Evolutionary conservation across 1,284 basidiomycete genomes (phyloP).

Genomic region (Cutaneotrichosporon cyanovorans): DNA sequence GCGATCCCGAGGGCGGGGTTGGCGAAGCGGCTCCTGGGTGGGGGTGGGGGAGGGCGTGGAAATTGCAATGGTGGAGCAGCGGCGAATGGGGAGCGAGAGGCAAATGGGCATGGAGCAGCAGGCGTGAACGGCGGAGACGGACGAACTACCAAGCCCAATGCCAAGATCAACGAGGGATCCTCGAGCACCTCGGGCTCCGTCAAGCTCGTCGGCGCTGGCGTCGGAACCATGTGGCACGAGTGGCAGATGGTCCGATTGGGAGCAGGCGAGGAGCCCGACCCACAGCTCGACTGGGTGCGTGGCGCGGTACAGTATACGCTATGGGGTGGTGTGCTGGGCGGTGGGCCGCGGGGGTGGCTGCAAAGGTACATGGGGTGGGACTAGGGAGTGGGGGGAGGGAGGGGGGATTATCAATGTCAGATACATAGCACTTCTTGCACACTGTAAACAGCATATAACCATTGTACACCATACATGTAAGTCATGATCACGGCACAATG

Average conservation of each 20-base stretch:
- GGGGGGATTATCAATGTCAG: no score
- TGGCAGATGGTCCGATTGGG: slow-evolving; percentile 40
- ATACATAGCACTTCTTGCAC: no score
- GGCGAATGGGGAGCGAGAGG: no score
- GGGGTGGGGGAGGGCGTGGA: slow-evolving; percentile 10
- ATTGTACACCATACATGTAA: no score
- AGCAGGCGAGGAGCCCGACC: slow-evolving; percentile 31
- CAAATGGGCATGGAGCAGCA: no score
- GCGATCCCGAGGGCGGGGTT: slow-evolving; percentile 24
- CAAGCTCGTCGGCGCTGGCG: slow-evolving; percentile 36
- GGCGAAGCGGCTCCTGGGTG: slow-evolving; percentile 23
- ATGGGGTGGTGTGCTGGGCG: slow-evolving; percentile 28
- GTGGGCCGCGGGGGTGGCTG: slow-evolving; percentile 21
- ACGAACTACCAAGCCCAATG: no score
- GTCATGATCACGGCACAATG: no score
- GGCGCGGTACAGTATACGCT: slow-evolving; percentile 23
- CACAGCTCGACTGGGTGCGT: slow-evolving; percentile 27
- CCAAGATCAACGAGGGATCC: no score
- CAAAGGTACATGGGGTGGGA: slow-evolving; percentile 7
- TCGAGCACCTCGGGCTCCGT: no score
- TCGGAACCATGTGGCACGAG: slow-evolving; percentile 41
- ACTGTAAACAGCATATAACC: no score
- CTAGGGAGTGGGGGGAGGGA: background rate
- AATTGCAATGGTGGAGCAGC: no score
- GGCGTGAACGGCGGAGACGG: no score